Base-by-base conservation (phyloP, 257 asterid species). In the Nicotiana knightiana region DNA sequence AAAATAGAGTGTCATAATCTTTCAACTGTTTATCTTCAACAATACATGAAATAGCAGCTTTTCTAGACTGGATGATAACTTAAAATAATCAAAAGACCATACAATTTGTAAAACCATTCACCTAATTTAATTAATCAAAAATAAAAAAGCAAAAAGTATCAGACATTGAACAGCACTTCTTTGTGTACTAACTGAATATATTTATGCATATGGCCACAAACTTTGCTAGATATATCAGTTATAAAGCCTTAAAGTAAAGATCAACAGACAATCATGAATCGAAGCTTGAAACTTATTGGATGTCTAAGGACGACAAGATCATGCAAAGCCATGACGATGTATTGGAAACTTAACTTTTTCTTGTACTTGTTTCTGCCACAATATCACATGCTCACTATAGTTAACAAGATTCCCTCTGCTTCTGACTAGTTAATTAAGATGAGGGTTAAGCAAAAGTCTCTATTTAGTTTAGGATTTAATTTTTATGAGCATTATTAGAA, bases 361-460 rank as follows among this genome's bases (percentile, higher is more conserved):
- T 83, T 33, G 82, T 70, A 67, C 73, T 68, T 68, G 39, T 46
- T 3, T 68, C 73, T 46, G 81, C 51, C 86, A 83, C 67, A 32
- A 61, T 79, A 35, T 79, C 86, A 83, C 83, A 82, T 79, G 86
- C 82, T 70, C 30, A 62, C 79, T 6, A 43, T 70, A 70, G 21
- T 70, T 67, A 43, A 77, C 75, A 57, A 79, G 75, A 82, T 82
- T 82, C 85, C 65, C 16, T 62, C 9, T 1, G 57, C 35, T 55
- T 55, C 35, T n/a, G 37, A 43, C 55, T 66, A 18, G 9, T 48
- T 18, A 26, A 6, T 48, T 18, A 26, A 6, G 9, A 35, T 9
- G 21, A 59, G 54, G 32, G 13, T 18, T 24, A 70, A 67, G 35
- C 35, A 68, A 68, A 68, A 68, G n/a, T 46, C 65, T 61, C 28